These are phyloP conservation scores for Neophaeococcomyces mojaviensis DNA, from an alignment of 2,329 filamentous ascomycete genomes.

Conservation along the genomic window DNA sequence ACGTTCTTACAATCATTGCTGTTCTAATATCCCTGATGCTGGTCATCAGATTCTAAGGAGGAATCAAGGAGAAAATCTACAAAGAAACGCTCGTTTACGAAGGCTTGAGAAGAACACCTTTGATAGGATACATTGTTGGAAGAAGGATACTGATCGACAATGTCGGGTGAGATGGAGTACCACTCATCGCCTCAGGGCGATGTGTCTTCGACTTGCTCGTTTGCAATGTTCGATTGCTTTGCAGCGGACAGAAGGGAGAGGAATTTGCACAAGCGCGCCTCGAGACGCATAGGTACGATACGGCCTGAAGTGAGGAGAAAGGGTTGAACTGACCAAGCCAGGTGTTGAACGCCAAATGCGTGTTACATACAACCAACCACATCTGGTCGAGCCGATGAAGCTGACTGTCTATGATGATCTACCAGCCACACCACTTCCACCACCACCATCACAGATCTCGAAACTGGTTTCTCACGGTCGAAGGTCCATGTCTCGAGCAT, in stretches of 20 bases:
- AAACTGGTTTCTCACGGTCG: conserved; percentile 34
- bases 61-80: not conserved
- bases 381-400: conserved; percentile 40
- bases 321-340: conserved; percentile 15
- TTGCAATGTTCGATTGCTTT: conserved; percentile 2
- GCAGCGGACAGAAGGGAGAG: conserved; percentile 1
- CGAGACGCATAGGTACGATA: conserved; percentile 3
- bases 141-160: too few relatives aligned
- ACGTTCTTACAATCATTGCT: not conserved
- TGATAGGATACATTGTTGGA: too few relatives aligned
- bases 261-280: not conserved
- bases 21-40: conserved; percentile 2
- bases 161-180: not conserved
- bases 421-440: conserved; percentile 27
- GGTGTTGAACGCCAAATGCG: conserved; percentile 37
- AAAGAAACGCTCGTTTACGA: too few relatives aligned
- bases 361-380: conserved; percentile 38
- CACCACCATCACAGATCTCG: conserved; percentile 26
- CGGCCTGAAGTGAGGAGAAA: not conserved
- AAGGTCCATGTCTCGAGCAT: conserved; percentile 32
- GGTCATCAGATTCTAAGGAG: not conserved
- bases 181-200: not conserved
- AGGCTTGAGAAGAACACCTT: too few relatives aligned
- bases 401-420: conserved; percentile 35
- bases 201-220: not conserved